phyloP scores from a whole-genome alignment of 768 basidiomycete genomes.

The Lentinus tigrinus region DNA sequence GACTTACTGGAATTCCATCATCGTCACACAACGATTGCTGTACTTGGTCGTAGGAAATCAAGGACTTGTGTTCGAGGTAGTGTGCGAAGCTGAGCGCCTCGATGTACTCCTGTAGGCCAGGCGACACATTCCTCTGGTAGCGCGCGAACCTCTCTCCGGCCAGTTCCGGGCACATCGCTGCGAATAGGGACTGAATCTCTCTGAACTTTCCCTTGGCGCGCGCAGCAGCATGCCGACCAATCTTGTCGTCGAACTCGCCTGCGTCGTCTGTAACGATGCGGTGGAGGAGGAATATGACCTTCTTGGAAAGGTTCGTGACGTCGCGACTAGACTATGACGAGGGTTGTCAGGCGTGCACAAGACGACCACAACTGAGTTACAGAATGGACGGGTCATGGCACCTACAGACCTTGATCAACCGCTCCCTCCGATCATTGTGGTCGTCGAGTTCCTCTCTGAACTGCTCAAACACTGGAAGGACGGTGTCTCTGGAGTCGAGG shows the following conservation, averaged over 20 bases:
- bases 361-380: too few relatives aligned
- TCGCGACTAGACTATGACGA: constrained; percentile 72
- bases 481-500: constrained; percentile 14
- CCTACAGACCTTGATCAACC: constrained; percentile 76
- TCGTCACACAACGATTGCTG: constrained; percentile 62
- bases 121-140: constrained; percentile 70
- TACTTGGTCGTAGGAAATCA: constrained; percentile 70
- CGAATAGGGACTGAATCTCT: constrained; percentile 68
- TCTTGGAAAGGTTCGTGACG: constrained; percentile 89
- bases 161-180: constrained; percentile 58
- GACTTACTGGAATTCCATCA: constrained; percentile 60
- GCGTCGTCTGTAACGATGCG: constrained; percentile 54
- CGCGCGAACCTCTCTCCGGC: constrained; percentile 74
- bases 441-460: constrained; percentile 79
- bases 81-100: constrained; percentile 89
- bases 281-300: constrained; percentile 90
- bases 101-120: constrained; percentile 92
- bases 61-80: constrained; percentile 67
- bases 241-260: constrained; percentile 22
- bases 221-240: constrained; percentile 45
- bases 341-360: background rate
- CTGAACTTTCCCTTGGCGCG: constrained; percentile 58
- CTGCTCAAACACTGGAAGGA: constrained; percentile 45
- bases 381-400: too few relatives aligned
- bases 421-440: constrained; percentile 84